Base-by-base conservation (phyloP, 2,329 filamentous ascomycete species). In the Exserohilum turcica region DNA sequence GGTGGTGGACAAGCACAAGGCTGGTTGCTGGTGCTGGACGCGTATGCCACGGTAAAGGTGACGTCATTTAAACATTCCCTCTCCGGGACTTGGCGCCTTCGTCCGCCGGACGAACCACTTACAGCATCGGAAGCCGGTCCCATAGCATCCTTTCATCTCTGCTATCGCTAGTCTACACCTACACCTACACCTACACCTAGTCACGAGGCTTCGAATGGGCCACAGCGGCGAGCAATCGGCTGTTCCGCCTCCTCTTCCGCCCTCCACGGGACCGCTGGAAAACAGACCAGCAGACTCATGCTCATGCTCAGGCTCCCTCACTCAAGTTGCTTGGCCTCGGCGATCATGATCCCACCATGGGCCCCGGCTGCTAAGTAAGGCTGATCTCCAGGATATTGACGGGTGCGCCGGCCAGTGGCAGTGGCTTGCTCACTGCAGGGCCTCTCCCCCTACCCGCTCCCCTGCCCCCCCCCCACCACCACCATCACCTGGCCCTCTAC, bases 281-380 rank as follows among this genome's bases (percentile, higher is more conserved):
- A 31, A 29, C 16, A 27, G 43, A 15, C 10, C 42, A 1, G 28
- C 36, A 38, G 5, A 43, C n/a, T 24, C 21, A 24, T 4, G 7
- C 21, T 24, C n/a, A 32, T 35, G 16, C 42, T 38, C 31, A 49
- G 24, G n/a, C 18, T 28, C 15, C 21, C 13, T 33, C 24, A 28
- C 32, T 32, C 31, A 50, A 42, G 40, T 33, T 45, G 18, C 49
- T 50, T 32, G 27, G 42, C 24, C 42, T 50, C 28, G 50, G 37
- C 40, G 33, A 51, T 47, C 43, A 47, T 27, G 46, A 46, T 47
- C 27, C 39, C 43, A 42, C 19, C 36, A 47, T 49, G 38, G 54
- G 35, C 45, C 48, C 45, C 53, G 36, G 21, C 21, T 24, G 21
- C 4, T 24, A 7, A 24, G 21, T 24, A 24, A 7, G 15, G 50